These are phyloP conservation scores for Cladophialophora carrionii DNA, from an alignment of 2,329 filamentous ascomycete genomes.

Conservation along the genomic window DNA sequence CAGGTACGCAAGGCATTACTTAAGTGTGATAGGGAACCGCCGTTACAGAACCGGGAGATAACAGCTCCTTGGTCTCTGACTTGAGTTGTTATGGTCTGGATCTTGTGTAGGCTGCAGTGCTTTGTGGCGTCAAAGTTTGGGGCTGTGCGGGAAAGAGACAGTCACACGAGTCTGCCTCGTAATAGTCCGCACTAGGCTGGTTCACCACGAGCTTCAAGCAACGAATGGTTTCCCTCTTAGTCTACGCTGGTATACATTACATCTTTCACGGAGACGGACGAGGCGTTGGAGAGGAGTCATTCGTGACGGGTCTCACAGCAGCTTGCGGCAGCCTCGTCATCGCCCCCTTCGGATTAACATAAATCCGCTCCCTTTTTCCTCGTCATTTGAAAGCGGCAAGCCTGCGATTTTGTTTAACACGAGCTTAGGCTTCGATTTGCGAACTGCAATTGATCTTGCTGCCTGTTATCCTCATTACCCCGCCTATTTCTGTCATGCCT, in stretches of 20 bases:
- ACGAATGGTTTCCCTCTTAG: background rate
- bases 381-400: background rate
- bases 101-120: background rate
- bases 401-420: background rate
- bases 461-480: background rate
- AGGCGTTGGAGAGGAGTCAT: constrained; percentile 3
- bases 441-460: background rate
- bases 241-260: background rate
- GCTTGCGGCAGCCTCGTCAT: background rate
- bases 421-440: background rate
- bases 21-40: background rate
- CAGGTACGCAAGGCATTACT: background rate
- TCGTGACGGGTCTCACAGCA: background rate
- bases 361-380: background rate
- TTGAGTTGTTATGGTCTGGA: background rate
- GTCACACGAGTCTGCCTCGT: background rate
- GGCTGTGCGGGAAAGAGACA: background rate
- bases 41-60: background rate
- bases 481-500: background rate
- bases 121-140: constrained; percentile 2
- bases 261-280: background rate
- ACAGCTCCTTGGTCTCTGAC: background rate
- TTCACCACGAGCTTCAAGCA: background rate
- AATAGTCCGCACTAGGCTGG: background rate
- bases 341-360: background rate